Evolutionary conservation across 2,329 filamentous ascomycete genomes (phyloP).

Genomic region (Neurospora sp.): DNA sequence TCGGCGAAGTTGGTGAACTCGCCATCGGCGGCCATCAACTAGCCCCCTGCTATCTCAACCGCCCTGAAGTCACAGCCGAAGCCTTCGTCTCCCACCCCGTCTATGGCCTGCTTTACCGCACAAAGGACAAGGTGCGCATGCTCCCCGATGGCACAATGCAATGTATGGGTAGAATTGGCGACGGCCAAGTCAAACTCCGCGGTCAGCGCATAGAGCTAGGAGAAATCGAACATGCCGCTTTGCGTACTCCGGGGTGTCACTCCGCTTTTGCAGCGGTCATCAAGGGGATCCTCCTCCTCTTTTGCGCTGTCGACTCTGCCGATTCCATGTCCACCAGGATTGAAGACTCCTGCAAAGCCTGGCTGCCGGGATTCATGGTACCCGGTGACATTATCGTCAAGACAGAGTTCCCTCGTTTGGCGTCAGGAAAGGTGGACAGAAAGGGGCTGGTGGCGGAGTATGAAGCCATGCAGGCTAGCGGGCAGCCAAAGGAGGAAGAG

Average conservation of each 20-base stretch:
- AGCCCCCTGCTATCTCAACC: slow-evolving; percentile 72
- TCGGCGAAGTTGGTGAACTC: slow-evolving; percentile 66
- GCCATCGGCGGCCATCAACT: slow-evolving; percentile 73
- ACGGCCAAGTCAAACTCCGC: slow-evolving; percentile 77
- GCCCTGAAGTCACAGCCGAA: slow-evolving; percentile 60
- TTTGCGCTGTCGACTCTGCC: slow-evolving; percentile 47
- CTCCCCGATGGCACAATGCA: slow-evolving; percentile 61
- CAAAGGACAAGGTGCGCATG: slow-evolving; percentile 72
- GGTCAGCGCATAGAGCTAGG: slow-evolving; percentile 76
- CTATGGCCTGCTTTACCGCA: slow-evolving; percentile 68
- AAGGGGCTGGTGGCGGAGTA: slow-evolving; percentile 51
- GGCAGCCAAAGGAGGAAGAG: background rate
- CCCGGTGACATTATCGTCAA: slow-evolving; percentile 62
- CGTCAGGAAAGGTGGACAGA: slow-evolving; percentile 77
- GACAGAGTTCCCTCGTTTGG: slow-evolving; percentile 57
- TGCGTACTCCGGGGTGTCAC: slow-evolving; percentile 51
- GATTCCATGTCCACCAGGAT: slow-evolving; percentile 34
- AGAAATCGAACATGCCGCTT: slow-evolving; percentile 62
- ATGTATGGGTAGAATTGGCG: slow-evolving; percentile 68
- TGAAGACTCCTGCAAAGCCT: slow-evolving; percentile 51
- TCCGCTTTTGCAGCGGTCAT: slow-evolving; percentile 58
- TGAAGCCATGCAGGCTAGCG: background rate
- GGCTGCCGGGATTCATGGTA: slow-evolving; percentile 78
- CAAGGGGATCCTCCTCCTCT: slow-evolving; percentile 60
- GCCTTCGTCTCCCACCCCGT: slow-evolving; percentile 56